Conservation (phyloP, 2,329 filamentous ascomycete species). For the Cladophialophora exuberans region DNA sequence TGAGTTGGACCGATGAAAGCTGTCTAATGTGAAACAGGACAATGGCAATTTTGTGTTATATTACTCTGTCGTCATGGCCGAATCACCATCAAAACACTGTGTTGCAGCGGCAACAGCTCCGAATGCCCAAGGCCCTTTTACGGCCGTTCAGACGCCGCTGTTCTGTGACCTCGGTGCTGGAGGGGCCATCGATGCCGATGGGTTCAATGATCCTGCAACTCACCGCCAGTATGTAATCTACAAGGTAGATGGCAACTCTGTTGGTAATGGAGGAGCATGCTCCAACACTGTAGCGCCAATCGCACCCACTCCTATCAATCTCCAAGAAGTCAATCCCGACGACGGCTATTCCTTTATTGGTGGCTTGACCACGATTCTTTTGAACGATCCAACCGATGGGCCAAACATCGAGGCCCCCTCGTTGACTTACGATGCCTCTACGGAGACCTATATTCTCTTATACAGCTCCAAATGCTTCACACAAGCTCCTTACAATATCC, state of each 20-base stretch:
- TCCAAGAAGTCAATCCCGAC: constrained; percentile 40
- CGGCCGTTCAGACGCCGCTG: constrained; percentile 51
- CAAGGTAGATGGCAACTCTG: constrained; percentile 68
- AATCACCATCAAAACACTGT: constrained; percentile 54
- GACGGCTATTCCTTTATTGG: constrained; percentile 60
- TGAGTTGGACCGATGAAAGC: constrained; percentile 49
- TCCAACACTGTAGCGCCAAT: constrained; percentile 46
- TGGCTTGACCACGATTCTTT: constrained; percentile 58
- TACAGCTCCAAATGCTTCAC: constrained; percentile 57
- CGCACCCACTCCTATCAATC: constrained; percentile 43
- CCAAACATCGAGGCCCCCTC: constrained; percentile 67
- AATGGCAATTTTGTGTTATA: constrained; percentile 49
- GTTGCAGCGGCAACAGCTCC: constrained; percentile 59
- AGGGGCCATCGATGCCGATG: constrained; percentile 65
- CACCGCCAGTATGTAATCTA: constrained; percentile 63
- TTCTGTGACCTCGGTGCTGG: constrained; percentile 57
- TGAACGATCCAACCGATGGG: constrained; percentile 65
- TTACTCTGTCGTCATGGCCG: constrained; percentile 58
- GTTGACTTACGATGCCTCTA: constrained; percentile 43
- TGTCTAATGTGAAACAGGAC: constrained; percentile 50
- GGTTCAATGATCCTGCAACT: constrained; percentile 58
- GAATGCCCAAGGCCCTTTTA: constrained; percentile 58
- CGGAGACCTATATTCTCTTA: constrained; percentile 60
- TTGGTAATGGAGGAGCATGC: constrained; percentile 52
- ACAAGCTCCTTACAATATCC: constrained; percentile 56